phyloP scores from a whole-genome alignment of 1,139 yeast genomes.

The Sugiyamaella novakii region DNA sequence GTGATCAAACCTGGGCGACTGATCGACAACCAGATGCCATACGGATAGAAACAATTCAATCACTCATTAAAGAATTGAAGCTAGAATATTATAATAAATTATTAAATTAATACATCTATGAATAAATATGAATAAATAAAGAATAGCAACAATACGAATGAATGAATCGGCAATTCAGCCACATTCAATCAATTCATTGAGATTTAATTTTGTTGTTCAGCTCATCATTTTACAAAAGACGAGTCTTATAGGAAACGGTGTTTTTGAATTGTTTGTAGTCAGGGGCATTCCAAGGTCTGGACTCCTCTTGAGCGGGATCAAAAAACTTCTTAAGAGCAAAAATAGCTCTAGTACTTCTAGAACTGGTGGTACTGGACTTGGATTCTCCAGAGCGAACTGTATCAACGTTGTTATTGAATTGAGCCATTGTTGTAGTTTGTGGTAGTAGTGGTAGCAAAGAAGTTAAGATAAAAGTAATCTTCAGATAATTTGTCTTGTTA shows the following conservation, averaged over 20 bases:
- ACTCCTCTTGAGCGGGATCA: constrained; percentile 1
- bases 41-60: no score
- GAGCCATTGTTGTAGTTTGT: constrained; percentile 7
- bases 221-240: constrained; percentile 18
- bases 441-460: constrained; percentile 2
- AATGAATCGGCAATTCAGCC: no score
- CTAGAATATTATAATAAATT: no score
- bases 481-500: neutral
- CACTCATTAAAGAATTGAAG: no score
- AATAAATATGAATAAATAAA: no score
- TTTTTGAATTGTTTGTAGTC: constrained; percentile 12
- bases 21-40: no score
- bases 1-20: no score
- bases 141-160: no score
- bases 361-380: constrained; percentile 5
- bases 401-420: constrained; percentile 13
- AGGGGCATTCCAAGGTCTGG: constrained; percentile 13
- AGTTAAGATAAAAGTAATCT: no score
- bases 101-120: no score
- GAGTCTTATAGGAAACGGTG: constrained; percentile 10
- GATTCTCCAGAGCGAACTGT: constrained; percentile 13
- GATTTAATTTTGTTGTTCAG: no score
- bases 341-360: constrained; percentile 7
- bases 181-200: no score
- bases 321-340: constrained; percentile 11